Conservation (phyloP, 441 rosid species). For the Euphorbia schlechtendalii region DNA sequence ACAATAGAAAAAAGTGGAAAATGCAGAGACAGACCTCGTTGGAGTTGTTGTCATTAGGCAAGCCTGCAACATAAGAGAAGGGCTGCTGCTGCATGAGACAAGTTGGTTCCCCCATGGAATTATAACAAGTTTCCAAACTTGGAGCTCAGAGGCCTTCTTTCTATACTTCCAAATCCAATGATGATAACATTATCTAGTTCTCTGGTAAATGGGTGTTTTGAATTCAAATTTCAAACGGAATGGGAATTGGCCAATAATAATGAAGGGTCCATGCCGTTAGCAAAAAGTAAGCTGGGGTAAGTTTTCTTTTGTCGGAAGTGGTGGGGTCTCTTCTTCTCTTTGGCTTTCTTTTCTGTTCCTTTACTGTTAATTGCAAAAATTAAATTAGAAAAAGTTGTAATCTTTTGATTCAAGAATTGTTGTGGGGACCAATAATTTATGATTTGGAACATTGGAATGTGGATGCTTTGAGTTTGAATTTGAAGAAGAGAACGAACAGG, state of each 20-base stretch:
- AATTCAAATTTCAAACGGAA: conserved; percentile 45
- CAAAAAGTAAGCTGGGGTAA: conserved; percentile 10
- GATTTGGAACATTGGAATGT: not conserved
- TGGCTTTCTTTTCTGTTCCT: no score
- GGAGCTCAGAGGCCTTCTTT: conserved; percentile 14
- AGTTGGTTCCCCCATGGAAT: conserved; percentile 59
- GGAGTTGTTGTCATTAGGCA: conserved; percentile 35
- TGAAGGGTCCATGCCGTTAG: conserved; percentile 16
- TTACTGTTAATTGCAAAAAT: no score
- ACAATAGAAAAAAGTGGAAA: conserved; percentile 9
- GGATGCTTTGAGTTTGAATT: not conserved
- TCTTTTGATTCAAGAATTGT: not conserved
- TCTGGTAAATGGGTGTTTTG: conserved; percentile 13
- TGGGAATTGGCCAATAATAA: not conserved
- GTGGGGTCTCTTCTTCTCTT: conserved; percentile 22
- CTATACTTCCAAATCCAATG: not conserved
- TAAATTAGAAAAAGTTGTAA: not conserved
- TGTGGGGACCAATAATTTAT: not conserved
- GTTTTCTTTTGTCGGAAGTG: conserved; percentile 10
- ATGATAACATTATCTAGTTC: not conserved
- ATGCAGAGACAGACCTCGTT: conserved; percentile 38
- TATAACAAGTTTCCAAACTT: conserved; percentile 16
- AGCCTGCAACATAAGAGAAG: conserved; percentile 64
- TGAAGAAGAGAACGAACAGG: not conserved
- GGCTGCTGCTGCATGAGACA: conserved; percentile 52